Conservation (phyloP, 192 early-diverging fungal genomes). For the Rhizoclosmatium sp. region DNA sequence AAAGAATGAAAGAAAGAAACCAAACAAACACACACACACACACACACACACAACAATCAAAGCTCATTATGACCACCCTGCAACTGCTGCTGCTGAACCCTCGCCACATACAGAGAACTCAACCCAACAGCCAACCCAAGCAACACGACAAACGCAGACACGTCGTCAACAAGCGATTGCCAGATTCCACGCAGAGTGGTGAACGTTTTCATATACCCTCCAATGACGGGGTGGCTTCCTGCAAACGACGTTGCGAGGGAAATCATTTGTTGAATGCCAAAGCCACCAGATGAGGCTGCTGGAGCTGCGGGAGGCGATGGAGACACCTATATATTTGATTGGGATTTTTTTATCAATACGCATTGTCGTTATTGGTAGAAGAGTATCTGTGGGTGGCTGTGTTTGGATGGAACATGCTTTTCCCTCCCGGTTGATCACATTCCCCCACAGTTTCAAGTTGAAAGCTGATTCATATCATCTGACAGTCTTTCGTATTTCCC, state of each 20-base stretch:
- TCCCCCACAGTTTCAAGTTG: too few relatives aligned
- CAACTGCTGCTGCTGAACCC: neutral
- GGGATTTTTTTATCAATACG: too few relatives aligned
- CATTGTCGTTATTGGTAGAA: too few relatives aligned
- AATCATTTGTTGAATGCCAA: neutral
- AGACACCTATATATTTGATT: too few relatives aligned
- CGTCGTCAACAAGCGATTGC: conserved; percentile 11
- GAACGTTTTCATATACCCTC: neutral
- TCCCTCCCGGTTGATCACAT: too few relatives aligned
- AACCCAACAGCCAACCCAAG: conserved; percentile 20
- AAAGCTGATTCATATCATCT: too few relatives aligned
- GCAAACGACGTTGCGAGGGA: neutral
- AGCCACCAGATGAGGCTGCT: neutral
- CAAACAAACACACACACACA: neutral
- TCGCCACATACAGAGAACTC: conserved; percentile 3
- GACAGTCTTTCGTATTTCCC: too few relatives aligned
- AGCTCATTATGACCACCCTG: neutral
- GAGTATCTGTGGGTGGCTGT: too few relatives aligned
- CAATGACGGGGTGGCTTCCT: neutral
- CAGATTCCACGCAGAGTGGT: conserved; percentile 11
- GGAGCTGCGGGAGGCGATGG: neutral
- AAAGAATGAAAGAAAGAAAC: neutral
- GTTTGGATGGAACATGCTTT: too few relatives aligned
- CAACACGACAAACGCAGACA: conserved; percentile 21
- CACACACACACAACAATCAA: neutral